These are phyloP conservation scores for Aplosporella prunicola DNA, from an alignment of 2,329 filamentous ascomycete species.

Conservation along the genomic window DNA sequence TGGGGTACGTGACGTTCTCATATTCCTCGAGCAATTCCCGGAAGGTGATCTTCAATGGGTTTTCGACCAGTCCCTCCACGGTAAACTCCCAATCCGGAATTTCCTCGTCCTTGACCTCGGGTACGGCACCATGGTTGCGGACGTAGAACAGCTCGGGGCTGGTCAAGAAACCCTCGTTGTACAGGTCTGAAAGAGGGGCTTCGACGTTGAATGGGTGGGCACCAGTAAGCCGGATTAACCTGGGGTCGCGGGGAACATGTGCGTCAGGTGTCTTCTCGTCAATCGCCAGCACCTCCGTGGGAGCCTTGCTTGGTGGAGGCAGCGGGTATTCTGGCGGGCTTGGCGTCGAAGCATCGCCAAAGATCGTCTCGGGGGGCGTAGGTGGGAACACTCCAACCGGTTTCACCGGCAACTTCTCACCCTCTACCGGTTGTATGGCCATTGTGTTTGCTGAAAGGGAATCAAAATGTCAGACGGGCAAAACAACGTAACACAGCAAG, in stretches of 20 bases:
- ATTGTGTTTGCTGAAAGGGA: constrained; percentile 7
- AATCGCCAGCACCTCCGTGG: constrained; percentile 57
- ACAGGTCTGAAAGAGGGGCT: constrained; percentile 68
- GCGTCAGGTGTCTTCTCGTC: constrained; percentile 76
- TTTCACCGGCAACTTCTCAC: constrained; percentile 16
- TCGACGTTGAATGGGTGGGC: constrained; percentile 89
- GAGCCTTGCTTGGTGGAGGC: constrained; percentile 52
- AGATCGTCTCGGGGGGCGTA: constrained; percentile 27
- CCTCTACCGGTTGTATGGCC: constrained; percentile 13
- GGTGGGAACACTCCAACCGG: constrained; percentile 21
- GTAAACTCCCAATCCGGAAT: constrained; percentile 73
- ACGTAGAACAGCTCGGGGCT: constrained; percentile 86
- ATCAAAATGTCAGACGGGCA: neutral
- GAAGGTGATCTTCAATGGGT: constrained; percentile 62
- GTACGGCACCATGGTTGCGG: constrained; percentile 79
- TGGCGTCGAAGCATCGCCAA: constrained; percentile 42
- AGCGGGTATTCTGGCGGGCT: constrained; percentile 47
- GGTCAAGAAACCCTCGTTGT: constrained; percentile 74
- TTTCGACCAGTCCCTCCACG: constrained; percentile 73
- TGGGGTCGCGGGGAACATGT: constrained; percentile 69
- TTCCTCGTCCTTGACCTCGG: constrained; percentile 60
- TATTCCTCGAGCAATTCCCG: constrained; percentile 63
- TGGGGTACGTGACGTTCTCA: constrained; percentile 72
- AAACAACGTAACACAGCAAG: neutral
- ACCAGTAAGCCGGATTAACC: constrained; percentile 78